Evolutionary conservation across 2,329 filamentous ascomycete species (phyloP), one percentile per base, ranked within the genome.

Genomic region (Colletotrichum navitas): DNA sequence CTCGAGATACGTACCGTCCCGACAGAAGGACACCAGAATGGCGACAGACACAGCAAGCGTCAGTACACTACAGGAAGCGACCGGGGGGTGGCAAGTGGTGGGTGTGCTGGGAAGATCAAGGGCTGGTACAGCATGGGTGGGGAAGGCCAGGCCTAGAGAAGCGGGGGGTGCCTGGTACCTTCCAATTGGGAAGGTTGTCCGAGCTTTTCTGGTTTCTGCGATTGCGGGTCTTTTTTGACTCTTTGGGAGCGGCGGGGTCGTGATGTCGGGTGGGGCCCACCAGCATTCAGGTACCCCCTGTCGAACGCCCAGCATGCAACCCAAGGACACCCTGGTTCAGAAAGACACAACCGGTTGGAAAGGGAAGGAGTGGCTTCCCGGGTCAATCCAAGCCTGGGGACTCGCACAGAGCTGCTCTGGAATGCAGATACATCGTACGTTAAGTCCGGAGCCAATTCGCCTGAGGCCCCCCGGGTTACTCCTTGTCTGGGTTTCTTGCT

Each of bases 151-250:
- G 24, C 47, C 64, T 47, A 67, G 41, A 51, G 52, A 68, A 67
- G 68, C 64, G 51, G 68, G 68, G 56, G 68, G 45, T 59, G 7
- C 65, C 64, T 68, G 52, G 32, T 72, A 14, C 69, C 69, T 69
- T 72, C 69, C 69, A 72, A 70, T 64, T 72, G 66, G 60, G 69
- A 72, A 72, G 69, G 59, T 65, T 72, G 69, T 72, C 69, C 69
- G 69, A 72, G 69, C 69, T 72, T 71, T 59, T 68, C 65, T 63
- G 68, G 51, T 51, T 68, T 68, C 68, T 68, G 59, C 45, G 36
- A 36, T 51, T 36, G 63, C 43, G 63, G 56, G 63, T 43, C 26
- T 18, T 5, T 43, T 43, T 32, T n/a, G 16, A 10, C 24, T 43
- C 29, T 63, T 45, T 24, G 68, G 32, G 51, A 63, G 56, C 64